A percentile compares a stretch with the other conserved stretches of the same genome.
Evolutionary conservation across 441 rosid genomes (phyloP).

Genomic region (Melastoma candidum): DNA sequence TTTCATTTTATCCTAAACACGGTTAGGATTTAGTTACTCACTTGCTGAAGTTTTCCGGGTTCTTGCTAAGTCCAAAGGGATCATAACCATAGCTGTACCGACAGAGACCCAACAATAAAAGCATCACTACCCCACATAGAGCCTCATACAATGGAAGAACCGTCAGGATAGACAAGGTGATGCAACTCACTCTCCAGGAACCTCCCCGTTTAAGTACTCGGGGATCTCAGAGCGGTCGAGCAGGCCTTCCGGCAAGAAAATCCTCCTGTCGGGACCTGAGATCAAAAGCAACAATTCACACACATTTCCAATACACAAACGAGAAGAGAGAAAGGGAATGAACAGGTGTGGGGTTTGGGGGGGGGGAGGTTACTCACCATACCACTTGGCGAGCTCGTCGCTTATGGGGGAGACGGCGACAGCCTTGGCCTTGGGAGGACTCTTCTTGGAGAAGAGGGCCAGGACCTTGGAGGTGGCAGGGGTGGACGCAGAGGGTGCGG

Average conservation of each 20-base stretch:
- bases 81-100: conserved; percentile 87
- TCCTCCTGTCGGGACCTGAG: conserved; percentile 91
- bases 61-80: conserved; percentile 93
- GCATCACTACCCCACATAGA: not conserved
- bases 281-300: not conserved
- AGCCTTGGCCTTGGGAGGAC: conserved; percentile 49
- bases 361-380: conserved; percentile 41
- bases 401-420: conserved; percentile 29
- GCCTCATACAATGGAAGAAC: not conserved
- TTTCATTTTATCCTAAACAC: not conserved
- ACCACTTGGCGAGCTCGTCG: conserved; percentile 97
- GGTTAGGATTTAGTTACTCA: conserved; percentile 20
- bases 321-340: too few species aligned
- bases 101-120: not conserved
- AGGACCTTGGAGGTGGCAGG: conserved; percentile 56
- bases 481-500: conserved; percentile 46
- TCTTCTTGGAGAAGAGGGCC: conserved; percentile 80
- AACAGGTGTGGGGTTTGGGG: not conserved
- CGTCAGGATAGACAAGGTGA: not conserved
- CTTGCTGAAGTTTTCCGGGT: conserved; percentile 85
- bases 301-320: too few species aligned
- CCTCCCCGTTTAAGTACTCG: conserved; percentile 93
- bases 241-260: conserved; percentile 91
- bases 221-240: conserved; percentile 94
- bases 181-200: conserved; percentile 87